Evolutionary conservation across 208 protist genomes (phyloP), one percentile per base, ranked within the genome.

Genomic region (Wallacemonas collosoma): DNA sequence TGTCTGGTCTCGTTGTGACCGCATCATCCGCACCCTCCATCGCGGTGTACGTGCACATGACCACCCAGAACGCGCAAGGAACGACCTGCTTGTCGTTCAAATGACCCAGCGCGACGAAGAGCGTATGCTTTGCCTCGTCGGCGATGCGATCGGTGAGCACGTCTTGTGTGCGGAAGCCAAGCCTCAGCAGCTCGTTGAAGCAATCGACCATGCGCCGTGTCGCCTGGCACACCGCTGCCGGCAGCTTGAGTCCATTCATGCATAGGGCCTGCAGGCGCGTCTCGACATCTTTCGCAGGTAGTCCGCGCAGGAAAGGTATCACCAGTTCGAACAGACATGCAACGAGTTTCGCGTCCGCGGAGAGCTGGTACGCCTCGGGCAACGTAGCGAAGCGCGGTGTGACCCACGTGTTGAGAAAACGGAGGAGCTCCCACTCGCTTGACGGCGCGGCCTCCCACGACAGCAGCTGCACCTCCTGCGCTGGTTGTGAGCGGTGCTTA

Each of bases 221-320:
- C 9, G 69, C 83, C 63, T 93, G 82, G 72, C 67, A 79, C 41
- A 76, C 80, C 6, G 75, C 53, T 15, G 83, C 66, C 14, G 91
- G 81, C 35, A 96, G 75, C 76, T 93, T 96, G n/a, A 96, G 79
- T 8, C 89, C 83, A 66, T 92, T 86, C 14, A 96, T 55, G 70
- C 85, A 91, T 2, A 96, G 61, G 12, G 83, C 85, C 40, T 85
- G 87, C 44, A 93, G 69, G 35, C 79, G 80, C 15, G 82, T 72
- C 44, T 83, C 79, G 2, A 89, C 45, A 38, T 85, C 70, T 3
- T 73, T 73, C 0, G 68, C 56, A 38, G 72, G n/a, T 1, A 66
- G 56, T 7, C 61, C 72, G 44, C 77, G 68, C 17, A 88, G 83
- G 70, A 92, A 90, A 5, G 86, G 84, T 12, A 94, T 58, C 9